phyloP scores from a whole-genome alignment of 495 filamentous ascomycete genomes.

The Sabuloglossum arenarium region DNA sequence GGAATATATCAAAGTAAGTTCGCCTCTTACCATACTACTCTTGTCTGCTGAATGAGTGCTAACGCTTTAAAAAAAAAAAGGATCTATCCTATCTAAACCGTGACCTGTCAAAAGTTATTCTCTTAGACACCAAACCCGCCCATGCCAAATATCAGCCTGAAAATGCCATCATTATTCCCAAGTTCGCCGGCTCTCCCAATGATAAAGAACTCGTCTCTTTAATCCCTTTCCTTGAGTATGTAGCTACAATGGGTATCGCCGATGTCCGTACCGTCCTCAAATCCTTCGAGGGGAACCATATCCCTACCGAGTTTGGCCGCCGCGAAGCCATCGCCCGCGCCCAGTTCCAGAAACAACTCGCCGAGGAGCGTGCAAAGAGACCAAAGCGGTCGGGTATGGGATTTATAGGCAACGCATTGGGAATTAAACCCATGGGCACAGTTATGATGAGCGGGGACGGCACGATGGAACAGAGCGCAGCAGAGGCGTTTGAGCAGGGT shows the following conservation, averaged over 20 bases:
- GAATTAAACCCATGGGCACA: constrained; percentile 37
- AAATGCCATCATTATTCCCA: constrained; percentile 78
- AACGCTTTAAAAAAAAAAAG: constrained; percentile 20
- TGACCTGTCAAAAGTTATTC: constrained; percentile 77
- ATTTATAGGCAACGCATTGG: constrained; percentile 45
- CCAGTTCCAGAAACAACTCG: constrained; percentile 56
- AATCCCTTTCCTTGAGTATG: constrained; percentile 91
- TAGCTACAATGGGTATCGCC: constrained; percentile 73
- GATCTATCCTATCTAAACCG: constrained; percentile 93
- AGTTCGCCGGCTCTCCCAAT: constrained; percentile 66
- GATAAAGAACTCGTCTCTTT: constrained; percentile 71
- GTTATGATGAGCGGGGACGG: constrained; percentile 23
- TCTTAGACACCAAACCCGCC: constrained; percentile 65
- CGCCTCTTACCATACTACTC: not conserved
- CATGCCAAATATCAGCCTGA: constrained; percentile 75
- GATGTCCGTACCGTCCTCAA: constrained; percentile 73
- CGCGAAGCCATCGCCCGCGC: constrained; percentile 70
- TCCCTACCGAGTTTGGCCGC: constrained; percentile 70
- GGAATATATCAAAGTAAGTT: constrained; percentile 78
- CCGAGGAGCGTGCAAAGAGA: constrained; percentile 44
- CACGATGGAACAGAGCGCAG: constrained; percentile 41
- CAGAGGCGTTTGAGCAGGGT: constrained; percentile 59
- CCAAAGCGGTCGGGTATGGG: constrained; percentile 33
- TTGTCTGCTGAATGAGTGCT: not conserved
- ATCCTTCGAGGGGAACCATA: constrained; percentile 68